phyloP scores from a whole-genome alignment of 2,329 filamentous ascomycete genomes.

The Pseudogymnoascus sp. region DNA sequence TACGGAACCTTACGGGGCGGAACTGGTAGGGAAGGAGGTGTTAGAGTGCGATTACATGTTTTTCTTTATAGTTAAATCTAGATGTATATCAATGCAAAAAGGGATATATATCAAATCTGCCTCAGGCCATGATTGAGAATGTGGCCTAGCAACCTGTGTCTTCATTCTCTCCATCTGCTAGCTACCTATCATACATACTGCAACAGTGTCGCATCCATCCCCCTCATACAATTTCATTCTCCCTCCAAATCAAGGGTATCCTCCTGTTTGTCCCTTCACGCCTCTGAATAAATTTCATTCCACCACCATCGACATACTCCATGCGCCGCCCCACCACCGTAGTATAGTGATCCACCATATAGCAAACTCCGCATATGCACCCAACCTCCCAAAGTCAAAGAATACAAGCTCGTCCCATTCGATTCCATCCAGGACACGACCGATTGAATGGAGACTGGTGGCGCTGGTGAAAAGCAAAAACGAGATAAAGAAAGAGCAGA shows the following conservation, averaged over 20 bases:
- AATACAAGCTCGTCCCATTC: slow-evolving; percentile 1
- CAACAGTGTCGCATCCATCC: neutral
- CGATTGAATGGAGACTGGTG: neutral
- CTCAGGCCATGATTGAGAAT: neutral
- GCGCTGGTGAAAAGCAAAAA: neutral
- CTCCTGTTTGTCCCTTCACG: neutral
- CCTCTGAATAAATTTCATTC: neutral
- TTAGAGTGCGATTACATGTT: slow-evolving; percentile 1
- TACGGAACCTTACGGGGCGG: neutral
- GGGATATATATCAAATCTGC: neutral
- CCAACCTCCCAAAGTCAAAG: neutral
- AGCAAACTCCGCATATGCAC: slow-evolving; percentile 4
- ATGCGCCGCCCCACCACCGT: neutral
- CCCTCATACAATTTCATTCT: neutral
- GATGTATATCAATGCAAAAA: slow-evolving; percentile 1
- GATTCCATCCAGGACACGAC: neutral
- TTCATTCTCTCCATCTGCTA: neutral
- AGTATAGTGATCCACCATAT: neutral
- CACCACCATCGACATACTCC: slow-evolving; percentile 1
- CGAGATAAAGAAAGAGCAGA: neutral
- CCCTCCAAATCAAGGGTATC: neutral
- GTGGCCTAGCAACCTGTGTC: neutral
- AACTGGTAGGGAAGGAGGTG: neutral
- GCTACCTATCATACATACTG: neutral
- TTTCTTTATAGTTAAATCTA: neutral